Evolutionary conservation across 2,329 filamentous ascomycete species (phyloP), one percentile per base, ranked within the genome.

Genomic region (Chaetomiaceae sp.): DNA sequence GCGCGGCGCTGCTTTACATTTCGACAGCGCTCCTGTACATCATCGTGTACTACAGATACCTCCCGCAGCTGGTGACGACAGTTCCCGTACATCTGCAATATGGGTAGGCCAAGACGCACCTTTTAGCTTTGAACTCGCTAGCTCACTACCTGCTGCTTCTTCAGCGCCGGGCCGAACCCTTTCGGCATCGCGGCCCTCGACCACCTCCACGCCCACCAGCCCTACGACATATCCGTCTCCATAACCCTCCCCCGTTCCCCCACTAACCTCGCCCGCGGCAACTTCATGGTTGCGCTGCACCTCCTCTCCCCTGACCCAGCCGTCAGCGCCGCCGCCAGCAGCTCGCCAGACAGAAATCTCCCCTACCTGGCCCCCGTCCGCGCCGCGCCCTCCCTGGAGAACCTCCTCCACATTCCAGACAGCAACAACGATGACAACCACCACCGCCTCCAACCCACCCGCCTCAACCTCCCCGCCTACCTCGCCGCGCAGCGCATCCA

Each of bases 211-310:
- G 27, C 27, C 15, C 74, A 79, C 38, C 91, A 96, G 63, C 76
- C 83, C 38, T 98, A 98, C 72, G 89, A 97, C 64, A 76, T 98
- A 34, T 75, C 78, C 5, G 73, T 97, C 1, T 73, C 79, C 18
- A 73, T 98, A 26, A 76, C 78, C 3, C 73, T 98, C 52, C 93
- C 93, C 15, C 81, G 84, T 33, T 93, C 88, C 2, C 81, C 80
- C 0, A 67, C 74, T 2, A 98, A 98, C 59, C 68, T 86, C 18
- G 77, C 76, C 2, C 77, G 78, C 12, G 93, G 93, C 22, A 97
- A 97, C 68, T 97, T 96, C 72, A 98, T 98, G 93, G 71, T 97
- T 15, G 83, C 86, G 38, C 69, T 95, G 14, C 77, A 81, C 50
- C 76, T 95, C 74, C 86, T 40, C 73, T 73, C 20, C 67, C 10